phyloP scores from a whole-genome alignment of 495 filamentous ascomycete species.

The Penicillium malachiteum region DNA sequence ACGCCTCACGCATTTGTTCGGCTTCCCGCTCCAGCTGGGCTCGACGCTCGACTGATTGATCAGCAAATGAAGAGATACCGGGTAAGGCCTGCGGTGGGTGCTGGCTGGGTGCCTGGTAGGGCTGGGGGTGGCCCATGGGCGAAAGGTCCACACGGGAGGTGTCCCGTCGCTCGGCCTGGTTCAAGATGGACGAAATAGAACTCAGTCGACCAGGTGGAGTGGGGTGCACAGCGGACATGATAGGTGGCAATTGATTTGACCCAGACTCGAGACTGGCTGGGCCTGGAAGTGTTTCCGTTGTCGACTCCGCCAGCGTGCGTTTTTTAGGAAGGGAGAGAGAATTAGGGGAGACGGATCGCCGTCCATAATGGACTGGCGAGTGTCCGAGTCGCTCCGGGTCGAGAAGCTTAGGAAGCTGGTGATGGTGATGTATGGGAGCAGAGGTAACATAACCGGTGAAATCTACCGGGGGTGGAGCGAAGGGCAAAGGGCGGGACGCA shows the following conservation, averaged over 20 bases:
- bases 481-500: slow-evolving; percentile 31
- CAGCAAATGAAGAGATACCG: slow-evolving; percentile 46
- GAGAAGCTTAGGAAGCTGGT: slow-evolving; percentile 42
- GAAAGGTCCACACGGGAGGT: slow-evolving; percentile 52
- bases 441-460: slow-evolving; percentile 49
- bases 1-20: slow-evolving; percentile 70
- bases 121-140: slow-evolving; percentile 36
- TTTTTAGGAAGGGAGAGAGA: slow-evolving; percentile 41
- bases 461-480: slow-evolving; percentile 50
- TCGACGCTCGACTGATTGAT: slow-evolving; percentile 61
- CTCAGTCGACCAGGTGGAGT: slow-evolving; percentile 57
- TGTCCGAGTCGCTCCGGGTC: slow-evolving; percentile 37
- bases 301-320: slow-evolving; percentile 40
- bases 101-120: slow-evolving; percentile 30
- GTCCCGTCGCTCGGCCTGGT: slow-evolving; percentile 44
- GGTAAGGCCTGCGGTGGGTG: slow-evolving; percentile 32
- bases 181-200: slow-evolving; percentile 80
- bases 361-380: slow-evolving; percentile 37
- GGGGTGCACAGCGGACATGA: slow-evolving; percentile 42
- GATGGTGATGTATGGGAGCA: slow-evolving; percentile 40
- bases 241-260: slow-evolving; percentile 48
- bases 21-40: slow-evolving; percentile 70
- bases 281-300: slow-evolving; percentile 27
- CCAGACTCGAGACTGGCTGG: slow-evolving; percentile 36
- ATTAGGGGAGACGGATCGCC: slow-evolving; percentile 43